phyloP scores from a whole-genome alignment of 208 protist genomes.

The Leishmania guyanensis region DNA sequence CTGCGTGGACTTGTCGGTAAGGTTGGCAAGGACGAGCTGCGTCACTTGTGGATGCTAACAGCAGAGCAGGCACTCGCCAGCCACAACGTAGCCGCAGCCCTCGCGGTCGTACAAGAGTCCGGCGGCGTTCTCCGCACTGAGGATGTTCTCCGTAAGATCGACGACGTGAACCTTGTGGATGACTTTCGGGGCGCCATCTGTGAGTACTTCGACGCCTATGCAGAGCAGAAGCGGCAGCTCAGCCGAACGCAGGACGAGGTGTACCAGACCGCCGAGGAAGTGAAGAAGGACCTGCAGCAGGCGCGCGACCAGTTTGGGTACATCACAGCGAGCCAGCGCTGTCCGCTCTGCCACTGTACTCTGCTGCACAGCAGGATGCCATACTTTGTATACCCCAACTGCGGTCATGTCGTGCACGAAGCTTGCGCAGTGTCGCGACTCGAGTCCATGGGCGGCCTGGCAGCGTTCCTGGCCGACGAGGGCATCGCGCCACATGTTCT shows the following conservation, averaged over 20 bases:
- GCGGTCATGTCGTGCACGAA: constrained; percentile 84
- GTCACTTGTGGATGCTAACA: constrained; percentile 94
- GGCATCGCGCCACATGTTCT: constrained; percentile 61
- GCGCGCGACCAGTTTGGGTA: constrained; percentile 84
- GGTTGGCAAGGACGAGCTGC: constrained; percentile 69
- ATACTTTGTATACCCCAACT: constrained; percentile 83
- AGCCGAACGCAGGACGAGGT: constrained; percentile 89
- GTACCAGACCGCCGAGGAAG: constrained; percentile 79
- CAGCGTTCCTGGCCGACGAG: constrained; percentile 70
- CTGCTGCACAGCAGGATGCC: constrained; percentile 48
- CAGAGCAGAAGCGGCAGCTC: constrained; percentile 79
- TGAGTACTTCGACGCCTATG: constrained; percentile 90
- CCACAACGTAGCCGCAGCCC: constrained; percentile 76
- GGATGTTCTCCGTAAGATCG: constrained; percentile 95
- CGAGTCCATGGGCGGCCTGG: constrained; percentile 57
- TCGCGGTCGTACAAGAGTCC: constrained; percentile 72
- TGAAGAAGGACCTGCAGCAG: constrained; percentile 92
- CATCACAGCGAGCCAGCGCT: constrained; percentile 82
- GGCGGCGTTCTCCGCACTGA: constrained; percentile 90
- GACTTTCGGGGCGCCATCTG: constrained; percentile 96
- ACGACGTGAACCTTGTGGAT: constrained; percentile 91
- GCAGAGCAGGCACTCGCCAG: constrained; percentile 88
- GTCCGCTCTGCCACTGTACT: constrained; percentile 75
- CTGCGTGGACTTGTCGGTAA: constrained; percentile 70
- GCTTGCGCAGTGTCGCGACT: constrained; percentile 58